Evolutionary conservation across 2,329 filamentous ascomycete genomes (phyloP), one percentile per base, ranked within the genome.

Genomic region (Arachnomyces sp.): DNA sequence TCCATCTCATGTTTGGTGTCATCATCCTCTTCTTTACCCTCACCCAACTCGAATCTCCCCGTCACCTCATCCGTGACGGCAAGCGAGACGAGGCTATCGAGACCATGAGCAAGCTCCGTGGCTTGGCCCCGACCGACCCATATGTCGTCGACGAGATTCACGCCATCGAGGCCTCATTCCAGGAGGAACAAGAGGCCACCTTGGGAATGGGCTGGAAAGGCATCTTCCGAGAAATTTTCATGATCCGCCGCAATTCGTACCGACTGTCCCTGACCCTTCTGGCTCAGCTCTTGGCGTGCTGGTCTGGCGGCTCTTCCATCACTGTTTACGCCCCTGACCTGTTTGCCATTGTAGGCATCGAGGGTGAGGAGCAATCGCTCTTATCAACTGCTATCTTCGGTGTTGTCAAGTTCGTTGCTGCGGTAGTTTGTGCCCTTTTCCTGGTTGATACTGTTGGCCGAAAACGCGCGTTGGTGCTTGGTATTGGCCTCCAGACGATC

Each of bases 1-100:
- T 89, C 42, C 84, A 90, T 56, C 69, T 90, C 58, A 87, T 87
- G 54, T 87, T 89, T 53, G 79, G 83, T 2, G 75, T 75, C 3
- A 62, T 89, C 44, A 86, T 88, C 55, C 74, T 84, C 54, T 51
- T 77, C 41, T 69, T 88, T 11, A 83, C 77, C 8, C 81, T 84
- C 57, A 73, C 82, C 49, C 75, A 82, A 47, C 71, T 70, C 42
- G 82, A 87, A 57, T 84, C 81, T 0, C 82, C 82, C 0, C 77
- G 82, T 7, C 86, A 73, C 62, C 72, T 86, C 6, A 66, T 85
- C 60, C 85, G 83, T 58, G 63, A 74, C 39, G 76, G 77, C 28
- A 69, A 76, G 28, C 56, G 73, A 6, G 78, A 81, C 2, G 46
- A 61, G 28, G 65, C 65, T 43, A n/a, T 28, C 3, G 12, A 32